These are phyloP conservation scores for Hymenoscyphus scutula DNA, from an alignment of 2,329 filamentous ascomycete genomes.

Conservation along the genomic window DNA sequence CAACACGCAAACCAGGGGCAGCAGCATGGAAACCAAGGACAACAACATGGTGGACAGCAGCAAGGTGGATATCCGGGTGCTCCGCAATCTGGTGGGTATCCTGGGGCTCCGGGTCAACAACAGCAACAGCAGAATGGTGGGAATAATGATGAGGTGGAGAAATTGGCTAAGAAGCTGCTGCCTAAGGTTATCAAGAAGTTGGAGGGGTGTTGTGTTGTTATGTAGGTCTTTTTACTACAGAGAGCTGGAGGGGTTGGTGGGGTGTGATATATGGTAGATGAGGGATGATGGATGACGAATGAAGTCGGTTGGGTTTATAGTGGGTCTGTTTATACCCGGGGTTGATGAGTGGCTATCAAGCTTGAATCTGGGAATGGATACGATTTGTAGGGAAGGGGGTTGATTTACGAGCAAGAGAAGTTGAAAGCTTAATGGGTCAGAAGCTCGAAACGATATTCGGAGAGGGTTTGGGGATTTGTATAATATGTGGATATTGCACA, in stretches of 20 bases:
- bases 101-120: slow-evolving; percentile 38
- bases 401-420: no score
- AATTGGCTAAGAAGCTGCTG: slow-evolving; percentile 34
- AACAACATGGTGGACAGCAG: slow-evolving; percentile 39
- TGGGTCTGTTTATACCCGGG: no score
- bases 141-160: slow-evolving; percentile 37
- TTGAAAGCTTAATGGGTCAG: not conserved
- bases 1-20: no score
- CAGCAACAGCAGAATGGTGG: slow-evolving; percentile 45
- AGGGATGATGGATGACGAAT: no score
- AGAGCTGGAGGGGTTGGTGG: not conserved
- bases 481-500: not conserved
- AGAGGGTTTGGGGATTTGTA: not conserved
- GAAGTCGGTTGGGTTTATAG: not conserved
- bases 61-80: slow-evolving; percentile 35
- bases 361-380: not conserved
- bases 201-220: slow-evolving; percentile 35
- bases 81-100: slow-evolving; percentile 29
- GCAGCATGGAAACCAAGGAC: no score
- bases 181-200: slow-evolving; percentile 35
- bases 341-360: not conserved
- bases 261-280: not conserved
- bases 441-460: not conserved
- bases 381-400: not conserved
- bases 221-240: slow-evolving; percentile 24